phyloP scores from a whole-genome alignment of 345 rosid species.

The Melastoma malabathricum region DNA sequence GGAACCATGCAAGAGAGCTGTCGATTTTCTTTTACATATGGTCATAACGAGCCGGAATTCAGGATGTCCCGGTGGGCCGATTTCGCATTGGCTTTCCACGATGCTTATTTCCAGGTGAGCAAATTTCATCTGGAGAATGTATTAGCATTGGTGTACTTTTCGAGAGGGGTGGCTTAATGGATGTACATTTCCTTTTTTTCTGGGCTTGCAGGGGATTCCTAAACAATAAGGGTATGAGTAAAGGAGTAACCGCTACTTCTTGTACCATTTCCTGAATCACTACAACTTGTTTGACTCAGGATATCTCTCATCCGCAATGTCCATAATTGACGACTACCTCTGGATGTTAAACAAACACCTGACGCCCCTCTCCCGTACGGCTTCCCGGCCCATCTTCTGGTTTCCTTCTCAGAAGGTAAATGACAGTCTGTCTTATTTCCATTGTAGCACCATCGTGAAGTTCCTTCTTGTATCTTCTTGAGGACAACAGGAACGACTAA shows the following conservation, averaged over 20 bases:
- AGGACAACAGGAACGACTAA: no score
- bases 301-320: conserved; percentile 68
- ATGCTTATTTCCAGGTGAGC: conserved; percentile 63
- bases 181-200: not conserved
- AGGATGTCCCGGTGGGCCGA: conserved; percentile 99
- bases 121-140: not conserved
- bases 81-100: conserved; percentile 70
- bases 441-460: no score
- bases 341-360: conserved; percentile 35
- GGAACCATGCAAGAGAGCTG: not conserved
- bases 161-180: no score
- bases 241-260: conserved; percentile 59
- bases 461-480: no score
- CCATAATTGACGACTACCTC: conserved; percentile 61
- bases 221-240: conserved; percentile 71
- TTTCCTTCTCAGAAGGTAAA: no score
- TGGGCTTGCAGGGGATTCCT: conserved; percentile 54
- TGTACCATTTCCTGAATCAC: conserved; percentile 90
- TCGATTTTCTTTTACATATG: conserved; percentile 30
- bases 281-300: conserved; percentile 88
- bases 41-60: conserved; percentile 88
- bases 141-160: no score
- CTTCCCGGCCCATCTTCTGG: no score
- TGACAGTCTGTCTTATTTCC: no score
- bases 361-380: not conserved